Conservation (phyloP, 139 green algal genomes). For the Volvox reticuliferus region DNA sequence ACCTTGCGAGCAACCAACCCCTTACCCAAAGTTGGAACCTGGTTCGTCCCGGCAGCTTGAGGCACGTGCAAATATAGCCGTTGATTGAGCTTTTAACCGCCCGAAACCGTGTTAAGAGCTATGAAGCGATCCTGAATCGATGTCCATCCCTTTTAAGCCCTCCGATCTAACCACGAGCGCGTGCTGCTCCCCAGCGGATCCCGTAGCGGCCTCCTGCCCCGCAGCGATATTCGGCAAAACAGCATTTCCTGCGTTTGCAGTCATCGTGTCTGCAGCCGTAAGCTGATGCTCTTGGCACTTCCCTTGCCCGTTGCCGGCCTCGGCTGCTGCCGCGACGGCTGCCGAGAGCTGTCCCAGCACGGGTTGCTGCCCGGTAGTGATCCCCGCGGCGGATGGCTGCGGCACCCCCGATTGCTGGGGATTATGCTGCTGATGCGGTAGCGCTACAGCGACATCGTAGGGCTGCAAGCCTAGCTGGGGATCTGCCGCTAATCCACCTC, state of each 20-base stretch:
- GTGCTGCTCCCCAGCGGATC: no score
- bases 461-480: background rate
- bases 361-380: background rate
- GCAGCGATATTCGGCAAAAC: no score
- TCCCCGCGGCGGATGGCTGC: background rate
- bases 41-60: no score
- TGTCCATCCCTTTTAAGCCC: constrained; percentile 10
- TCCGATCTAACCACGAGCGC: no score
- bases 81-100: no score
- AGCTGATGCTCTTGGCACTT: background rate
- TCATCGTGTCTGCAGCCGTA: no score
- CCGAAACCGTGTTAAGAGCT: background rate
- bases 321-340: background rate
- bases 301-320: background rate
- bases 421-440: constrained; percentile 6
- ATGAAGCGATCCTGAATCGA: background rate
- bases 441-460: background rate
- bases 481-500: background rate
- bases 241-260: no score
- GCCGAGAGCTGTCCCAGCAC: background rate
- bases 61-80: no score
- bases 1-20: no score
- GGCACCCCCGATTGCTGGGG: background rate
- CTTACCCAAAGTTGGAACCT: no score
- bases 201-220: no score